A percentile compares a stretch with the other conserved stretches of the same genome.
Evolutionary conservation across 1,139 yeast genomes (phyloP).

Genomic region (Suhomyces anneliseae): DNA sequence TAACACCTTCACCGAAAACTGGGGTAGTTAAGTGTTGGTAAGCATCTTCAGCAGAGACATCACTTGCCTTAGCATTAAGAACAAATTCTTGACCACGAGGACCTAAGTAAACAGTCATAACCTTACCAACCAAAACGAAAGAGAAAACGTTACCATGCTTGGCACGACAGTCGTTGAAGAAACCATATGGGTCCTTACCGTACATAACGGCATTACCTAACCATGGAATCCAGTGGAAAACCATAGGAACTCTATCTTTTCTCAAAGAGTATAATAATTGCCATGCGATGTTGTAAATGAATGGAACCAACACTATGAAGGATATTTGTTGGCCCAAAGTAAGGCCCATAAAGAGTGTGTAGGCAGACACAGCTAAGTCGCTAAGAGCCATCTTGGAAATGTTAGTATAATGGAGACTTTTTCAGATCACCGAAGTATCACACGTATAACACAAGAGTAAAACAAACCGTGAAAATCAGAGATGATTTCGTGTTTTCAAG

Average conservation of each 20-base stretch:
- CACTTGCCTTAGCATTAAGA: constrained; percentile 83
- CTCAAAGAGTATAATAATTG: constrained; percentile 72
- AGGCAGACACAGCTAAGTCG: constrained; percentile 23
- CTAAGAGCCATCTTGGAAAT: constrained; percentile 29
- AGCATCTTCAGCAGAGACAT: constrained; percentile 95
- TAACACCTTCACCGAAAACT: constrained; percentile 95
- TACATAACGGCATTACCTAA: constrained; percentile 85
- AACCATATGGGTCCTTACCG: constrained; percentile 92
- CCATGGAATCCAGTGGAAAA: constrained; percentile 94
- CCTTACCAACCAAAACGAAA: constrained; percentile 82
- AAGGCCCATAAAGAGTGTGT: constrained; percentile 27
- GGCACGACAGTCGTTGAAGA: constrained; percentile 72
- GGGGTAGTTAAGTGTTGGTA: constrained; percentile 95
- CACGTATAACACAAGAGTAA: neutral
- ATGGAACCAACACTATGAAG: constrained; percentile 45
- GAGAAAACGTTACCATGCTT: constrained; percentile 93
- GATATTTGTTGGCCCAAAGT: constrained; percentile 34
- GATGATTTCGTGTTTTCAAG: neutral
- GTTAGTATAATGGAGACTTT: neutral
- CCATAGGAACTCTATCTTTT: constrained; percentile 83
- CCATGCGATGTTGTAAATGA: constrained; percentile 62
- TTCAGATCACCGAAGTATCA: neutral
- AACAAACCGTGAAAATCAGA: neutral
- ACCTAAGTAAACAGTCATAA: constrained; percentile 94
- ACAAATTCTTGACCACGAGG: constrained; percentile 98